These are phyloP conservation scores for Hura crepitans DNA, from an alignment of 441 rosid genomes.

Conservation along the genomic window DNA sequence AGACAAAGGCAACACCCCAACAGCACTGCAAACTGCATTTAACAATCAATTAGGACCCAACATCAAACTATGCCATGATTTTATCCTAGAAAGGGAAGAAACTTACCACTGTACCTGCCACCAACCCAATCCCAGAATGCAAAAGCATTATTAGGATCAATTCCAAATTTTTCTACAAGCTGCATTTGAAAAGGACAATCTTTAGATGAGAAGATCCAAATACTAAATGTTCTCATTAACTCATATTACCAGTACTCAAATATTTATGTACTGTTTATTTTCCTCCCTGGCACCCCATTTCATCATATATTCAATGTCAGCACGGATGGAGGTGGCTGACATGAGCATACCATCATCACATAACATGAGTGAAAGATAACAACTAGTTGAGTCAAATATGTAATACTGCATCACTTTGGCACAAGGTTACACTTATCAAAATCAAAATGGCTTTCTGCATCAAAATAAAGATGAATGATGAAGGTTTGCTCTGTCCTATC, in stretches of 20 bases:
- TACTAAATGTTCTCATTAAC: not conserved
- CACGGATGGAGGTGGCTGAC: not conserved
- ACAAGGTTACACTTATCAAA: not conserved
- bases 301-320: not conserved
- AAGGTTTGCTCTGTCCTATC: not conserved
- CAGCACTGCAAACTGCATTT: slow-evolving; percentile 95
- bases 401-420: not conserved
- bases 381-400: not conserved
- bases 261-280: not conserved
- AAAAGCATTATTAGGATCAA: slow-evolving; percentile 94
- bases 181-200: slow-evolving; percentile 30
- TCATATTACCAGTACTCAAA: not conserved
- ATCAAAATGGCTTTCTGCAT: slow-evolving; percentile 1
- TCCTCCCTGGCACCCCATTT: not conserved
- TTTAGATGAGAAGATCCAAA: slow-evolving; percentile 6
- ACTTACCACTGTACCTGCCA: slow-evolving; percentile 94
- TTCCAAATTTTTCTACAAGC: slow-evolving; percentile 95
- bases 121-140: slow-evolving; percentile 99
- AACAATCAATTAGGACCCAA: slow-evolving; percentile 25
- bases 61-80: slow-evolving; percentile 14
- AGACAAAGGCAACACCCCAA: slow-evolving; percentile 86
- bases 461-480: not conserved
- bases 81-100: slow-evolving; percentile 20
- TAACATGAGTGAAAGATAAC: slow-evolving; percentile 2
- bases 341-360: not conserved